Conservation (phyloP, 306 rosid species). For the Boehmeria nivea region DNA sequence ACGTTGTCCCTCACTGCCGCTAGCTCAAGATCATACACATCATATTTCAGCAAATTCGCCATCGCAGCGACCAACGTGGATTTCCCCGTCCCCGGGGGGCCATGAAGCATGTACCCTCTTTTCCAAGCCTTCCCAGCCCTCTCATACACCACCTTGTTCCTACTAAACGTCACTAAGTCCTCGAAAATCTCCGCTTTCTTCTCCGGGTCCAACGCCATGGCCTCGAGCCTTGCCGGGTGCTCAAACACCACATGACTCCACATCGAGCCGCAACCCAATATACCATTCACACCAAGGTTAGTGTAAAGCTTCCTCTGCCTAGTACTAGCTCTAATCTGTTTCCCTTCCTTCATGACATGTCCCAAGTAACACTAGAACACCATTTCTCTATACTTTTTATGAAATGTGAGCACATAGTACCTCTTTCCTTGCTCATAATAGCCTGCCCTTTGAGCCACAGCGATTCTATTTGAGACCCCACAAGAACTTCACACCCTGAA, state of each 20-base stretch:
- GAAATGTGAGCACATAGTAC: constrained; percentile 49
- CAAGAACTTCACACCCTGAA: constrained; percentile 30
- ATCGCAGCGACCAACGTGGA: no score
- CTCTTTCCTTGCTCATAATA: constrained; percentile 46
- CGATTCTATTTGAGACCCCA: constrained; percentile 37
- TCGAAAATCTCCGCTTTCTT: constrained; percentile 54
- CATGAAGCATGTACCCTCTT: no score
- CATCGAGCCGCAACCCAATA: constrained; percentile 40
- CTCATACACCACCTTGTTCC: constrained; percentile 49
- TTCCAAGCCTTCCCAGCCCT: constrained; percentile 67
- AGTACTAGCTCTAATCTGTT: constrained; percentile 44
- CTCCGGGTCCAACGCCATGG: constrained; percentile 56
- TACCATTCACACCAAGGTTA: constrained; percentile 34
- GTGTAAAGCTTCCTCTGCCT: constrained; percentile 59
- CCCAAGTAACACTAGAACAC: constrained; percentile 40
- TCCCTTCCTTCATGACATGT: constrained; percentile 61
- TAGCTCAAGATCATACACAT: constrained; percentile 49
- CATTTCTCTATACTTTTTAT: constrained; percentile 36
- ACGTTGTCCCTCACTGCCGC: constrained; percentile 64
- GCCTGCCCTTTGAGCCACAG: constrained; percentile 1
- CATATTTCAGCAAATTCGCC: no score
- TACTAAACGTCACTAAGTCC: constrained; percentile 53
- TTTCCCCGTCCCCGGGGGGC: no score
- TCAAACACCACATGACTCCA: constrained; percentile 74
- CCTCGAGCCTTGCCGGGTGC: constrained; percentile 62